These are phyloP conservation scores for Elsinoe fawcettii DNA, from an alignment of 2,329 filamentous ascomycete species.

Conservation along the genomic window DNA sequence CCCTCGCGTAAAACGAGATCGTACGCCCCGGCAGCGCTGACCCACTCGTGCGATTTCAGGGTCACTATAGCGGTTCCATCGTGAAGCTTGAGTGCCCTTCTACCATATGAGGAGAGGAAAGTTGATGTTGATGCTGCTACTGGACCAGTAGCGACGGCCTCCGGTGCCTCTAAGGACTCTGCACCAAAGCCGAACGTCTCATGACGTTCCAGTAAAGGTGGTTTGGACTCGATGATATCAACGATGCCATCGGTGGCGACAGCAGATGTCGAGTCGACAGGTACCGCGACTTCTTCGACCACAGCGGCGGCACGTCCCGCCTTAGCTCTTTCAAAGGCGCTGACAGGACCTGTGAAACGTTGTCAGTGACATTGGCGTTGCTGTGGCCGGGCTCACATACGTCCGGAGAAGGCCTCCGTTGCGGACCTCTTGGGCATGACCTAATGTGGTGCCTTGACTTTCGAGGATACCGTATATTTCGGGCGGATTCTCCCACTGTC, in stretches of 20 bases:
- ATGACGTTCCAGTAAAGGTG: slow-evolving; percentile 18
- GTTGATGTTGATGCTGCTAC: not conserved
- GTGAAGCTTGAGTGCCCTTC: not conserved
- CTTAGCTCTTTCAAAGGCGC: slow-evolving; percentile 28
- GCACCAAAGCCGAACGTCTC: slow-evolving; percentile 14
- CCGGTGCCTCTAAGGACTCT: not conserved
- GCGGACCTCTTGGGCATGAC: slow-evolving; percentile 18
- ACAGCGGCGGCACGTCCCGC: slow-evolving; percentile 3
- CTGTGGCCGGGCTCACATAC: not conserved
- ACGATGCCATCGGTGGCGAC: slow-evolving; percentile 5
- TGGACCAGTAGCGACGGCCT: not conserved
- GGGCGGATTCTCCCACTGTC: too few relatives aligned
- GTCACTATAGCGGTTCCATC: slow-evolving; percentile 13
- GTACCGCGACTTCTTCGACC: not conserved
- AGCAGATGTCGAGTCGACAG: not conserved
- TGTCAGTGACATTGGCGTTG: slow-evolving; percentile 16
- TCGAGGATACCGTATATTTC: too few relatives aligned
- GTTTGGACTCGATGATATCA: not conserved
- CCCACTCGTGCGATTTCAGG: slow-evolving; percentile 27
- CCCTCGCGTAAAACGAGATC: slow-evolving; percentile 56
- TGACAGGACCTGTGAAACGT: slow-evolving; percentile 22
- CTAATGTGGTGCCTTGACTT: not conserved
- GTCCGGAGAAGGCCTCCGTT: slow-evolving; percentile 27
- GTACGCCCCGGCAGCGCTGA: slow-evolving; percentile 54
- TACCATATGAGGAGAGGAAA: not conserved